Conservation (phyloP, 2,329 filamentous ascomycete species). For the Aureobasidium vineae region DNA sequence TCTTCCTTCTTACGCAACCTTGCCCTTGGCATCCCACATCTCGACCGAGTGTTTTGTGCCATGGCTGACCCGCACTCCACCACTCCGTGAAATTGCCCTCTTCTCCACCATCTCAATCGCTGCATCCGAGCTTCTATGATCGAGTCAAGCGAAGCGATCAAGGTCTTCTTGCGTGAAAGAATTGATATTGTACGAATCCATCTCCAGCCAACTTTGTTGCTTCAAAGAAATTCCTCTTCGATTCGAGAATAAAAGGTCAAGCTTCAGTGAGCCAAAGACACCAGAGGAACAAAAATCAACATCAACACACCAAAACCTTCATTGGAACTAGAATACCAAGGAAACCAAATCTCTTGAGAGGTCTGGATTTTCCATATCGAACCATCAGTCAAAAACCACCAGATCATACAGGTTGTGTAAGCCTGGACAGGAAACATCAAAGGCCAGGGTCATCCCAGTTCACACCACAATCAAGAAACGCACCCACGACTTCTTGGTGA, state of each 20-base stretch:
- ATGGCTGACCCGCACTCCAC: neutral
- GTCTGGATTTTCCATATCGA: no score
- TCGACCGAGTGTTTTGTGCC: constrained; percentile 1
- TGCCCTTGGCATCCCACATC: constrained; percentile 9
- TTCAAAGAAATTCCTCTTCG: neutral
- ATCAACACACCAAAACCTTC: neutral
- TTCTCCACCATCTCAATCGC: constrained; percentile 6
- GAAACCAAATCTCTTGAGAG: no score
- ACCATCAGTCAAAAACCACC: no score
- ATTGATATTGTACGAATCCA: neutral
- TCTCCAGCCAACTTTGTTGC: neutral
- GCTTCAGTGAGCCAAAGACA: neutral
- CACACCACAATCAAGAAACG: neutral
- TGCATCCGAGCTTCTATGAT: neutral
- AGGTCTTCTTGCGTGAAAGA: neutral
- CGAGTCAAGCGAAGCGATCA: neutral
- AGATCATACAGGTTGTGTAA: no score
- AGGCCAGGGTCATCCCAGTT: neutral
- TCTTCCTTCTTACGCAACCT: constrained; percentile 6
- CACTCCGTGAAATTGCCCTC: neutral
- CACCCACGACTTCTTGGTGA: neutral
- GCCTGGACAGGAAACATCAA: neutral
- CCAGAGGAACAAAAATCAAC: neutral
- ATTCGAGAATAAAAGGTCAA: neutral
- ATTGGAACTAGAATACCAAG: no score